These are phyloP conservation scores for Claviceps monticola DNA, from an alignment of 2,329 filamentous ascomycete genomes.

Conservation along the genomic window DNA sequence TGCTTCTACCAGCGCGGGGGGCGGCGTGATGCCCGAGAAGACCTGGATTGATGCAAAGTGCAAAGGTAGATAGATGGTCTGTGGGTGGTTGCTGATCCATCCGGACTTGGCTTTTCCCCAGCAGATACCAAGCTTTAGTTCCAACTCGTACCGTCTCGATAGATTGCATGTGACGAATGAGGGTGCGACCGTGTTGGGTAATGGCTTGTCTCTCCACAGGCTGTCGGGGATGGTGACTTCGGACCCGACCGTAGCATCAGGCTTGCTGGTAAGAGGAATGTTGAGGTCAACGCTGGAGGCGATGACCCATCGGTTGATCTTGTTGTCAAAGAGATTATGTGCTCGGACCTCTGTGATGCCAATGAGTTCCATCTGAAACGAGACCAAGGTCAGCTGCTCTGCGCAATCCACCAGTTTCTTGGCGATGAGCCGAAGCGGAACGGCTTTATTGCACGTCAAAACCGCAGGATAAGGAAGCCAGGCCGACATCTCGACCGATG, in stretches of 20 bases:
- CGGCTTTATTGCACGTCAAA: constrained; percentile 73
- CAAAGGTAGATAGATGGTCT: constrained; percentile 66
- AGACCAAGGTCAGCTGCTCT: constrained; percentile 61
- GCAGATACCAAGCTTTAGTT: constrained; percentile 64
- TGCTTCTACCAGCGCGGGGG: constrained; percentile 58
- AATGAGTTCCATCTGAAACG: constrained; percentile 69
- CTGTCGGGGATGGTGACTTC: constrained; percentile 57
- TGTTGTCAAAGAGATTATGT: constrained; percentile 57
- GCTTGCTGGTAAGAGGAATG: constrained; percentile 48
- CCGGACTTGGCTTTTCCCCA: constrained; percentile 46
- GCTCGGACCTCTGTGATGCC: constrained; percentile 69
- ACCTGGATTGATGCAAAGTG: constrained; percentile 62
- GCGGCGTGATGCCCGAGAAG: constrained; percentile 78
- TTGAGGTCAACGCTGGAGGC: constrained; percentile 57
- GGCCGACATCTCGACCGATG: constrained; percentile 64
- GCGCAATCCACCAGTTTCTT: constrained; percentile 58
- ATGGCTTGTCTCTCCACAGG: constrained; percentile 56
- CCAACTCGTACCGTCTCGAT: constrained; percentile 65
- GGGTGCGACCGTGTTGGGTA: constrained; percentile 80
- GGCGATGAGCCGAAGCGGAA: constrained; percentile 68
- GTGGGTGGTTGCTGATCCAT: constrained; percentile 20
- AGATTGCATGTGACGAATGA: constrained; percentile 85
- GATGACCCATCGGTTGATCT: constrained; percentile 64
- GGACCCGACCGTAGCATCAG: constrained; percentile 43
- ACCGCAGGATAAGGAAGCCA: constrained; percentile 78